Evolutionary conservation across 768 basidiomycete species (phyloP).

Genomic region (Inosperma sp.): DNA sequence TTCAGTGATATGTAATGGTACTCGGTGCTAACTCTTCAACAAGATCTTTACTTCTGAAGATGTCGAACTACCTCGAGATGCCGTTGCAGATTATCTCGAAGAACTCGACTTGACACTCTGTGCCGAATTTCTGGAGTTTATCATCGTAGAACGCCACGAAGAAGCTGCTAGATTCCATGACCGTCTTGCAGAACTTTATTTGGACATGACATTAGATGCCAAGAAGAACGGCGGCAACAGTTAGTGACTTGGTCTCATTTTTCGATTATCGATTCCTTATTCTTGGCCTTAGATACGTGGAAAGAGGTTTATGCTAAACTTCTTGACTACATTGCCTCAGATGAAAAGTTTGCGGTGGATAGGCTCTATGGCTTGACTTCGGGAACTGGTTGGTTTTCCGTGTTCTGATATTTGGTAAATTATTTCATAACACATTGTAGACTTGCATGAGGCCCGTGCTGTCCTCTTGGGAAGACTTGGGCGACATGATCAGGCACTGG

Average conservation of each 20-base stretch:
- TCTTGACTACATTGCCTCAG: slow-evolving; percentile 68
- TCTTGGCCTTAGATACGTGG: slow-evolving; percentile 38
- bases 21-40: background rate
- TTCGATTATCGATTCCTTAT: slow-evolving; percentile 6
- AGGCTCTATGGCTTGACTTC: slow-evolving; percentile 79
- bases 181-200: slow-evolving; percentile 82
- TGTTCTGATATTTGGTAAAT: background rate
- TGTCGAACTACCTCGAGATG: slow-evolving; percentile 76
- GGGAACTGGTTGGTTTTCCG: slow-evolving; percentile 54
- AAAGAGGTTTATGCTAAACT: slow-evolving; percentile 62
- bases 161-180: slow-evolving; percentile 72
- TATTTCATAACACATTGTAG: slow-evolving; percentile 33
- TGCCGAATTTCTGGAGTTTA: slow-evolving; percentile 76
- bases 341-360: slow-evolving; percentile 68
- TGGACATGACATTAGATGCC: slow-evolving; percentile 57
- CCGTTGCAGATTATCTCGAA: slow-evolving; percentile 77
- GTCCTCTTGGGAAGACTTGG: slow-evolving; percentile 86
- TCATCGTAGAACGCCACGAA: slow-evolving; percentile 74
- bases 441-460: slow-evolving; percentile 87
- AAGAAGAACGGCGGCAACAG: slow-evolving; percentile 58
- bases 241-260: slow-evolving; percentile 24
- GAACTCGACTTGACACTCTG: slow-evolving; percentile 64
- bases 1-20: background rate
- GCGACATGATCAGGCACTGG: slow-evolving; percentile 90
- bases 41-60: slow-evolving; percentile 97